Evolutionary conservation across 148 eudicot species (phyloP).

Genomic region (Rhododendron griersonianum): DNA sequence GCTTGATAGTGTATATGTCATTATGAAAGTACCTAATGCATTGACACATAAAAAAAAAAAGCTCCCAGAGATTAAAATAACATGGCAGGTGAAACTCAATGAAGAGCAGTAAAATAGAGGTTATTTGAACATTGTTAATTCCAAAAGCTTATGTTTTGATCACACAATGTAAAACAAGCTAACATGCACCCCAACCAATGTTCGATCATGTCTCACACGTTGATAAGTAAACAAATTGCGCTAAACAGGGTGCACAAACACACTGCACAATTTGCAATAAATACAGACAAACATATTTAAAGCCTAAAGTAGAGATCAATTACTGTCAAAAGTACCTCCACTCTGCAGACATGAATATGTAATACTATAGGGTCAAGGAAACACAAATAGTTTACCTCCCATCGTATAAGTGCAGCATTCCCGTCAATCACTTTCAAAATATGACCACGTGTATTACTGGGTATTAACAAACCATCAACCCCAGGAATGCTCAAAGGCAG

Average conservation of each 20-base stretch:
- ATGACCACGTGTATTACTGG: slow-evolving; percentile 70
- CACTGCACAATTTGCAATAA: not conserved
- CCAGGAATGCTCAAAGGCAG: slow-evolving; percentile 63
- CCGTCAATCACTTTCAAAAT: slow-evolving; percentile 60
- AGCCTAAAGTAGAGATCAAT: not conserved
- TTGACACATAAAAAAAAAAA: not conserved
- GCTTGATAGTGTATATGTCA: not conserved
- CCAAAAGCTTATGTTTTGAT: not conserved
- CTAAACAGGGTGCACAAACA: not conserved
- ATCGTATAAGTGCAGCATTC: slow-evolving; percentile 71
- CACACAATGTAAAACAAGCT: not conserved
- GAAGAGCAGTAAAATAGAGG: not conserved
- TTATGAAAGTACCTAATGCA: not conserved
- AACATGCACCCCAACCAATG: not conserved
- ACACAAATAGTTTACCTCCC: slow-evolving; percentile 65
- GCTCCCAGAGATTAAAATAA: not conserved
- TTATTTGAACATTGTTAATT: not conserved
- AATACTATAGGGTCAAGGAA: not conserved
- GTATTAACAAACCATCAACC: slow-evolving; percentile 72
- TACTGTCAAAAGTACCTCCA: not conserved
- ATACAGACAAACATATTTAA: not conserved
- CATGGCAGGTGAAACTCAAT: not conserved
- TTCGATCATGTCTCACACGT: not conserved
- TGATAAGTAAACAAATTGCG: not conserved
- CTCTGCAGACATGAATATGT: not conserved